Base-by-base conservation (phyloP, 345 rosid genomes). In the Abelmoschus esculentus region DNA sequence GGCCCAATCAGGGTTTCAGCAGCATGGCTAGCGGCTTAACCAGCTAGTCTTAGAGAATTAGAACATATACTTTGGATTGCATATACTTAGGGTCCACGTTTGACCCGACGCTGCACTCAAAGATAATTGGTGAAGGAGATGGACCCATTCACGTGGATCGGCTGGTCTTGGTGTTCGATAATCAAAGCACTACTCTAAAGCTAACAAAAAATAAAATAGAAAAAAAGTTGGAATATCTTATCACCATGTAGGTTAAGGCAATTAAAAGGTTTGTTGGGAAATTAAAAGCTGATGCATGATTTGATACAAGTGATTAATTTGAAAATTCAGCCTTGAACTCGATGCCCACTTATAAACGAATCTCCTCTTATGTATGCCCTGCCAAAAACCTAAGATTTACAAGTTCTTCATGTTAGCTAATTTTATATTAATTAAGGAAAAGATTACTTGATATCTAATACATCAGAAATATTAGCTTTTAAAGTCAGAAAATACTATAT, bases 131-230 rank as follows among this genome's bases (percentile, higher is more conserved):
- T 63, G 75, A 53, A 70, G 63, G 66, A 10, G 0, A 69, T 46
- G 78, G 83, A 75, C 66, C 59, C 73, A 26, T 75, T 77, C 81
- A 80, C 83, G 79, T 77, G 78, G 72, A 69, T 1, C 69, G 62
- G 64, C 22, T 8, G 42, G 52, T 32, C 69, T 68, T 59, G n/a
- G 67, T 44, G 49, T 42, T 71, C 19, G n/a, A 28, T 63, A 73
- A 66, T 55, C 29, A 75, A 68, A 61, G 38, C 38, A 34, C 38
- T 34, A 34, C 5, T 4, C 38, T 34, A 34, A 34, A 34, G 38
- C 5, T 34, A 34, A 34, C 38, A 34, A 34, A 34, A 34, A 38
- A 17, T 1, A 13, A n/a, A 34, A 34, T 6, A 34, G 5, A 34
- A 34, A 38, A 17, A 5, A 13, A n/a, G 56, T 52, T 52, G 26